Conservation (phyloP, 2,329 filamentous ascomycete genomes). For the Claviceps spartinae region DNA sequence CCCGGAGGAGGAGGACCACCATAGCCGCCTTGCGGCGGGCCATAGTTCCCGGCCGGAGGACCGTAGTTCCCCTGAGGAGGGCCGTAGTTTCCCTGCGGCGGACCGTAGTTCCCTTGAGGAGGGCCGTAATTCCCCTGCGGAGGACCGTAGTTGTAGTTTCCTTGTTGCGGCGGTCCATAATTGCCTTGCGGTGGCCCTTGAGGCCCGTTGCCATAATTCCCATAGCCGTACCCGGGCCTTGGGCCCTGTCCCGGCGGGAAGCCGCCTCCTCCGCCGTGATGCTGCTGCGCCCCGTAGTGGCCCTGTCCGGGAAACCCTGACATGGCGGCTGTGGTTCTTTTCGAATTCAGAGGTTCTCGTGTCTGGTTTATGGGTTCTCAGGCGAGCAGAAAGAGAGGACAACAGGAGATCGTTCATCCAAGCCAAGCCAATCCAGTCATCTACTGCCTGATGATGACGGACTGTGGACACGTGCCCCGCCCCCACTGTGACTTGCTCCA, state of each 20-base stretch:
- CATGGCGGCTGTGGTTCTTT: constrained; percentile 13
- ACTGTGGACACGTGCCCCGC: neutral
- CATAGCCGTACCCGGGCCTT: constrained; percentile 19
- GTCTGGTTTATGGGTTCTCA: no score
- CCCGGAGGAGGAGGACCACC: constrained; percentile 11
- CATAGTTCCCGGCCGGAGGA: constrained; percentile 13
- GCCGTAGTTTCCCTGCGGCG: neutral
- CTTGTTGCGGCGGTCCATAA: constrained; percentile 8
- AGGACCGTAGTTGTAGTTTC: constrained; percentile 5
- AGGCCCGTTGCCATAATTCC: constrained; percentile 14
- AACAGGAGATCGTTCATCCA: no score
- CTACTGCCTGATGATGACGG: neutral
- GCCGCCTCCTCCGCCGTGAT: constrained; percentile 17
- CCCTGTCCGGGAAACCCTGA: constrained; percentile 29
- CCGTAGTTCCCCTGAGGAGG: constrained; percentile 11
- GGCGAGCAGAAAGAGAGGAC: no score
- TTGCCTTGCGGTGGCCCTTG: constrained; percentile 8
- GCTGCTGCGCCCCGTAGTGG: constrained; percentile 20
- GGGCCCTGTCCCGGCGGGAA: constrained; percentile 11
- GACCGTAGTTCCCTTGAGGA: no score
- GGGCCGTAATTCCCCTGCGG: constrained; percentile 5
- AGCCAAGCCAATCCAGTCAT: no score
- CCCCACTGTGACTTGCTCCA: neutral
- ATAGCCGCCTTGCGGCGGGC: constrained; percentile 8
- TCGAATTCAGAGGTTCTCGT: no score